Percentiles rank a stretch among this genome's conserved stretches.
These are phyloP conservation scores for Nannizziopsis barbatae DNA, from an alignment of 2,329 filamentous ascomycete species.

Conservation along the genomic window DNA sequence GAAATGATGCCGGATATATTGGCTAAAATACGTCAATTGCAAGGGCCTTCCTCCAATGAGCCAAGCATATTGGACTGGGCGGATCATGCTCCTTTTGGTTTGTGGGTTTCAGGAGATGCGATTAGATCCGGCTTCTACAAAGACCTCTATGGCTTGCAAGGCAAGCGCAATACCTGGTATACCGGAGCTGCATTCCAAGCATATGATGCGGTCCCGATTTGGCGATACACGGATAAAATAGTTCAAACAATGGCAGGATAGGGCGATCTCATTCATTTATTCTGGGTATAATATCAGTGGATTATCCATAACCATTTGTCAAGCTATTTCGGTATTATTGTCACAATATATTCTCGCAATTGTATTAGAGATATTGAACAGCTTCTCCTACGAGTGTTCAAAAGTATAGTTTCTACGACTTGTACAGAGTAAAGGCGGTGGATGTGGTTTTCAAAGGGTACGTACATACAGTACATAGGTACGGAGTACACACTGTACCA, in stretches of 20 bases:
- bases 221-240: constrained; percentile 15
- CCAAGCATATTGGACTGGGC: constrained; percentile 22
- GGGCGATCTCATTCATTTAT: too few relatives aligned
- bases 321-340: too few relatives aligned
- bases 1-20: constrained; percentile 21
- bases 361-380: too few relatives aligned
- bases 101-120: constrained; percentile 23
- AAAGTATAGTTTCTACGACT: too few relatives aligned
- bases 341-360: too few relatives aligned
- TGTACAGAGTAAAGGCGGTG: too few relatives aligned
- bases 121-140: constrained; percentile 32
- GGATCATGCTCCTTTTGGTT: constrained; percentile 28
- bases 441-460: too few relatives aligned
- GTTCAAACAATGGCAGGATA: not conserved
- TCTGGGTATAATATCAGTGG: too few relatives aligned
- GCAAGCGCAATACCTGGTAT: constrained; percentile 32
- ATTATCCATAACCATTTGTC: too few relatives aligned
- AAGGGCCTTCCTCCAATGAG: not conserved
- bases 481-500: too few relatives aligned
- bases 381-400: too few relatives aligned
- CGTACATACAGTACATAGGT: too few relatives aligned
- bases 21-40: constrained; percentile 17
- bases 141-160: constrained; percentile 32
- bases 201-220: constrained; percentile 12
- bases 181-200: constrained; percentile 30